phyloP scores from a whole-genome alignment of 2,329 filamentous ascomycete species.

The Pestalotiopsis sp. region DNA sequence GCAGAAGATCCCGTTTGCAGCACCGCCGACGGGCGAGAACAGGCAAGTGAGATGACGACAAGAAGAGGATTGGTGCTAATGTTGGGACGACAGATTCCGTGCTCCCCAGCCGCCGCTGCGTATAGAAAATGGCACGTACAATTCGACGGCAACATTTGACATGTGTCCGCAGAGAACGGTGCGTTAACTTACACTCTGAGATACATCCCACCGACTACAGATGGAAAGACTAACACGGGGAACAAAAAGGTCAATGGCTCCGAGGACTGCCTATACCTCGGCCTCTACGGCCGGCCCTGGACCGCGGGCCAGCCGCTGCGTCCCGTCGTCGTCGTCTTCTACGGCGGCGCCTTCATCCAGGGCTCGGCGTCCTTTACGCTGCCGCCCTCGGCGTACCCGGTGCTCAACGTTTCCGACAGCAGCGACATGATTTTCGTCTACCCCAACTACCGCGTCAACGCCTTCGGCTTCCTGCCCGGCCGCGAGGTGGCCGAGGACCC shows the following conservation, averaged over 20 bases:
- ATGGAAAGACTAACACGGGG: neutral
- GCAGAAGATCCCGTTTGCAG: slow-evolving; percentile 62
- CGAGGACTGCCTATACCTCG: slow-evolving; percentile 65
- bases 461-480: slow-evolving; percentile 57
- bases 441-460: slow-evolving; percentile 58
- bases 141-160: slow-evolving; percentile 56
- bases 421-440: slow-evolving; percentile 50
- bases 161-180: slow-evolving; percentile 61
- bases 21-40: slow-evolving; percentile 57
- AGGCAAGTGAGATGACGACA: slow-evolving; percentile 14
- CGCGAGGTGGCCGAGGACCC: slow-evolving; percentile 43
- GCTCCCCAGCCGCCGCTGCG: slow-evolving; percentile 57
- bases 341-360: slow-evolving; percentile 63
- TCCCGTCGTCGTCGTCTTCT: slow-evolving; percentile 62
- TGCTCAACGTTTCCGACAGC: slow-evolving; percentile 53
- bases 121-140: slow-evolving; percentile 51
- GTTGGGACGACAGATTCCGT: slow-evolving; percentile 49
- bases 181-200: neutral
- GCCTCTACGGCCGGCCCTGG: slow-evolving; percentile 62
- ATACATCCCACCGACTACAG: neutral
- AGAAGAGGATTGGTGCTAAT: neutral
- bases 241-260: slow-evolving; percentile 44
- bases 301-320: slow-evolving; percentile 40
- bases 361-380: slow-evolving; percentile 56
- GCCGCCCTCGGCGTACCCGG: slow-evolving; percentile 58